A percentile compares a stretch with the other conserved stretches of the same genome.
These are phyloP conservation scores for Schrenkiella parvula DNA, from an alignment of 345 rosid genomes.

Conservation along the genomic window DNA sequence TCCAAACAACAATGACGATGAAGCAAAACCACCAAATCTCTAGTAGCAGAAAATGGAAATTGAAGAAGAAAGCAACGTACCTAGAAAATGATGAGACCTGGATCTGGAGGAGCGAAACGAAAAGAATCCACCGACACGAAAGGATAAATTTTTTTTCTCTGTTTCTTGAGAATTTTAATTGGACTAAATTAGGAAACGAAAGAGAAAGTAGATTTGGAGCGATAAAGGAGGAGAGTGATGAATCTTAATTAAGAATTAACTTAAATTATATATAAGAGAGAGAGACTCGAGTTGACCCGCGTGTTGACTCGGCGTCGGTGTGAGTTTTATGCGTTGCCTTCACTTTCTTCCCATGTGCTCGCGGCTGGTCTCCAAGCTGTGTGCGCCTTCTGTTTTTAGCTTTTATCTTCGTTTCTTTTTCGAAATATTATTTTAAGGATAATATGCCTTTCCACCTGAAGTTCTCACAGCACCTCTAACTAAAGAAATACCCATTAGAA, in stretches of 20 bases:
- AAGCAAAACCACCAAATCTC: too few relatives aligned
- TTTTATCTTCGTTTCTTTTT: neutral
- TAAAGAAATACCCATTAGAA: too few relatives aligned
- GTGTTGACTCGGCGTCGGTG: conserved; percentile 22
- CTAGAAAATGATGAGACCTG: neutral
- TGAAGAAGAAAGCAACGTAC: neutral
- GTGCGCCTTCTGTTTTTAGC: neutral
- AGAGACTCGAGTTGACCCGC: conserved; percentile 10
- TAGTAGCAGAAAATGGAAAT: neutral
- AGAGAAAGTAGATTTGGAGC: conserved; percentile 6
- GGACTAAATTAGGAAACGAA: conserved; percentile 9
- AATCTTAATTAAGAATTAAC: neutral
- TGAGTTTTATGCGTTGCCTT: conserved; percentile 8
- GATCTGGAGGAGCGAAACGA: neutral
- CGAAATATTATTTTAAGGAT: neutral
- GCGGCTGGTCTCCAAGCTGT: neutral
- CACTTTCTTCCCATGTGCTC: conserved; percentile 10
- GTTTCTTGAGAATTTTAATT: neutral
- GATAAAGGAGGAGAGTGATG: conserved; percentile 11
- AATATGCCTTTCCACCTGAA: too few relatives aligned
- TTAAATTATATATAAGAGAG: neutral
- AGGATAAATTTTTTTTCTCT: neutral
- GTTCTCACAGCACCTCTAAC: too few relatives aligned
- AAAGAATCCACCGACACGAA: conserved; percentile 6
- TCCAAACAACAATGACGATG: too few relatives aligned